Conservation (phyloP, 2,329 filamentous ascomycete species). For the Epichloe bromicola region DNA sequence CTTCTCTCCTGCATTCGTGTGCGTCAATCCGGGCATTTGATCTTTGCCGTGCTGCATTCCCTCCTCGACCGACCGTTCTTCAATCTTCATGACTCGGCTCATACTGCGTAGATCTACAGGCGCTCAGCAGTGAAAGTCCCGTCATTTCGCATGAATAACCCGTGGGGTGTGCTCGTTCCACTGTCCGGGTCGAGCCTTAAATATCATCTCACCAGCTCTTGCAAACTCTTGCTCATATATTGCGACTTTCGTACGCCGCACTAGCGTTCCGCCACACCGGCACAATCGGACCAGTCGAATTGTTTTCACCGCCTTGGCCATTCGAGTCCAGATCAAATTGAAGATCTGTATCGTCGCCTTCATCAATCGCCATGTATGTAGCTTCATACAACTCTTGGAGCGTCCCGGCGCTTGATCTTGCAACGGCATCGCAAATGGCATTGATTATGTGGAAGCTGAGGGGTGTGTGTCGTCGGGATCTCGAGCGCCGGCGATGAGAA, state of each 20-base stretch:
- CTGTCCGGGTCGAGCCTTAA: not conserved
- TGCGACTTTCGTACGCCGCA: not conserved
- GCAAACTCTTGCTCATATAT: not conserved
- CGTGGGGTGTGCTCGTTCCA: not conserved
- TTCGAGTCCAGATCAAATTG: not conserved
- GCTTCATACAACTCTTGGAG: not conserved
- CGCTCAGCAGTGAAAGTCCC: not conserved
- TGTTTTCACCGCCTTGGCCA: not conserved
- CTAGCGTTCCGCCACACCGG: not conserved
- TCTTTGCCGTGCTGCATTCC: not conserved
- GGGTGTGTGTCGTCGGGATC: not conserved
- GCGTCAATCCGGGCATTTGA: not conserved
- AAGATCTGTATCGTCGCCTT: not conserved
- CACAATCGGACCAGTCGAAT: not conserved
- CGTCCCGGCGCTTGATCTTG: not conserved
- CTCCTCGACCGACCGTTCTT: not conserved
- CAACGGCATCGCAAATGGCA: not conserved
- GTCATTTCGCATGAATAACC: not conserved
- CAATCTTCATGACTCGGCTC: not conserved
- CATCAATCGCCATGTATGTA: not conserved
- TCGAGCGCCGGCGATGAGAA: too few relatives aligned
- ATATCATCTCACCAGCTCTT: not conserved
- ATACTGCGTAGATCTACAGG: not conserved
- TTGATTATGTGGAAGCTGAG: not conserved
- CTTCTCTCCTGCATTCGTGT: not conserved